A percentile compares a stretch with the other conserved stretches of the same genome.
Conservation (phyloP, 495 filamentous ascomycete genomes). For the Penicillium silybi region DNA sequence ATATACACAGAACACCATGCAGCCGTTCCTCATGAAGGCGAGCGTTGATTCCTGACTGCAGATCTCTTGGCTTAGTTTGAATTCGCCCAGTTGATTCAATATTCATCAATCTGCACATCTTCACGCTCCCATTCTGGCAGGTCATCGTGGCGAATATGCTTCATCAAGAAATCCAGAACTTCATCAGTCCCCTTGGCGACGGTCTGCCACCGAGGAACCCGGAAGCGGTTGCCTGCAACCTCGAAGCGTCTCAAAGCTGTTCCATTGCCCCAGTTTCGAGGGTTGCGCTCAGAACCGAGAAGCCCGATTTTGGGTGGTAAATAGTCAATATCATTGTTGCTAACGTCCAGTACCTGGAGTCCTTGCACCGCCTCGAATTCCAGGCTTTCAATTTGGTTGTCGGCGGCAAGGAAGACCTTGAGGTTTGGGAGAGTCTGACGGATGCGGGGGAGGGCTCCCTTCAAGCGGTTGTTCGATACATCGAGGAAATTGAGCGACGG, state of each 20-base stretch:
- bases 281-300: constrained; percentile 50
- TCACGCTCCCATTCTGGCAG: constrained; percentile 35
- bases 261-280: constrained; percentile 33
- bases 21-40: neutral
- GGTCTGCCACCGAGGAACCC: constrained; percentile 82
- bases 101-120: constrained; percentile 14
- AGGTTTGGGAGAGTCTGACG: constrained; percentile 62
- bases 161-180: constrained; percentile 76
- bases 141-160: constrained; percentile 68
- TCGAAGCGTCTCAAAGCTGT: constrained; percentile 50
- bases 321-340: constrained; percentile 74
- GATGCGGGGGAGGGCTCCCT: constrained; percentile 55
- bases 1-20: neutral
- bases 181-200: constrained; percentile 86
- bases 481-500: constrained; percentile 72
- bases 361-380: constrained; percentile 71
- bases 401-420: constrained; percentile 60
- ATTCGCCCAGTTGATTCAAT: neutral
- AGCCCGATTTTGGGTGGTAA: constrained; percentile 77
- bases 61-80: neutral
- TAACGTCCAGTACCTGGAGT: constrained; percentile 69
- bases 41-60: neutral
- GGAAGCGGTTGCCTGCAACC: constrained; percentile 75
- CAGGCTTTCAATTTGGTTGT: constrained; percentile 71
- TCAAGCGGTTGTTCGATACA: constrained; percentile 73